Evolutionary conservation across 164 flowering plant species (phyloP).

Genomic region (Piper longum): DNA sequence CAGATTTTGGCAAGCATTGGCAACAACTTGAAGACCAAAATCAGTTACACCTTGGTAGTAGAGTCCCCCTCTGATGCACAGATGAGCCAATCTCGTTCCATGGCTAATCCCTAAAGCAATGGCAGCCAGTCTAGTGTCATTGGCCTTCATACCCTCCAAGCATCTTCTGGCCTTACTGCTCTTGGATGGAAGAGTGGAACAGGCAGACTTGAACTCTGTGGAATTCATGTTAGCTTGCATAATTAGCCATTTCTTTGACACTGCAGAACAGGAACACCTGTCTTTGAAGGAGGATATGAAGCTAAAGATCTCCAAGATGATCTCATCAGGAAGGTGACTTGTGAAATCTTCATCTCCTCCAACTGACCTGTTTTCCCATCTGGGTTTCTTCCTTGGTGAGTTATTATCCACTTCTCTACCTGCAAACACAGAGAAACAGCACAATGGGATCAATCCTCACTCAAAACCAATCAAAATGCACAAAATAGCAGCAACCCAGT

Average conservation of each 20-base stretch:
- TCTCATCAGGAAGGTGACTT: background rate
- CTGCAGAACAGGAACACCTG: conserved; percentile 2
- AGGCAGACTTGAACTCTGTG: background rate
- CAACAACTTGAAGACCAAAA: conserved; percentile 22
- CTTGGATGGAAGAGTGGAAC: background rate
- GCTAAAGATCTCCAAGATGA: conserved; percentile 5
- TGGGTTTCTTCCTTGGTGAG: background rate
- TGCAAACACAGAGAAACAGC: background rate
- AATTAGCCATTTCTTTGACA: conserved; percentile 3
- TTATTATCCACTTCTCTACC: background rate
- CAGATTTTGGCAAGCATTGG: conserved; percentile 22
- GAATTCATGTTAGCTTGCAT: conserved; percentile 2
- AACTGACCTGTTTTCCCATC: background rate
- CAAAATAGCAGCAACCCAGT: background rate
- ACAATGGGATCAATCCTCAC: background rate
- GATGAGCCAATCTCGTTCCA: conserved; percentile 22
- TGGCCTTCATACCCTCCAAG: conserved; percentile 25
- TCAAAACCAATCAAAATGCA: background rate
- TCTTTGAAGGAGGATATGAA: background rate
- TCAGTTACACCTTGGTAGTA: conserved; percentile 21
- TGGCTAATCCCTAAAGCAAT: conserved; percentile 20
- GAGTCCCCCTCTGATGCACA: conserved; percentile 17
- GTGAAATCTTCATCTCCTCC: too few species aligned
- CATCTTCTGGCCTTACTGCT: background rate
- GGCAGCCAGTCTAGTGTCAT: conserved; percentile 26